Base-by-base conservation (phyloP, 2,329 filamentous ascomycete genomes). In the Fusarium austroafricanum region DNA sequence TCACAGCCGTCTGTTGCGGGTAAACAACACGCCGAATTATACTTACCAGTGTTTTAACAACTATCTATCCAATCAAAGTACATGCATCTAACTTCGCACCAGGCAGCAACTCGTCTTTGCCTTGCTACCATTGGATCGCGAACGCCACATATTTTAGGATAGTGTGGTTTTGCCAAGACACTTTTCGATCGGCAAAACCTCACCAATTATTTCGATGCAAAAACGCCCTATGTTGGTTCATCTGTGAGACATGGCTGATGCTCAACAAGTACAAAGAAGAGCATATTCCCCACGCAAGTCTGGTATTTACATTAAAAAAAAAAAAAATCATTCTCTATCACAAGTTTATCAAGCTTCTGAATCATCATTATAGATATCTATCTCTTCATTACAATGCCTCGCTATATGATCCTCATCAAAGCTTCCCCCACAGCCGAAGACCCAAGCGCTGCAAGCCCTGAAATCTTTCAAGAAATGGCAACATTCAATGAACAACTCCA, bases 371-470 rank as follows among this genome's bases (percentile, higher is more conserved):
- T n/a, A 15, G 12, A 40, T n/a, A 55, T 17, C 40, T 15, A 33
- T n/a, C 33, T n/a, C 15, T 35, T n/a, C 7, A n/a, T n/a, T 3
- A 35, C 15, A 17, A 77, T 77, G 75, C 73, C 72, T 65, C 68
- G 67, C 26, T 77, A 70, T 45, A 76, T 76, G 53, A 67, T 76
- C 33, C 71, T 76, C 54, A 71, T 77, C 71, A 75, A 75, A 47
- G 70, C 75, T 38, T 70, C 71, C 15, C 29, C 62, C 14, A 64
- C 70, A 35, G 57, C 74, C 35, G 75, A 77, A 47, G 12, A 47
- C 6, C 55, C 65, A 17, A 39, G 46, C n/a, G n/a, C 43, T n/a
- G 21, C 45, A 10, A 39, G 57, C 1, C 57, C 63, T 11, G 65
- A 76, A 18, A 58, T 64, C 1, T 72, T 76, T 33, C 66, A 72